These are phyloP conservation scores for Trametes sanguinea DNA, from an alignment of 768 basidiomycete genomes.

Conservation along the genomic window DNA sequence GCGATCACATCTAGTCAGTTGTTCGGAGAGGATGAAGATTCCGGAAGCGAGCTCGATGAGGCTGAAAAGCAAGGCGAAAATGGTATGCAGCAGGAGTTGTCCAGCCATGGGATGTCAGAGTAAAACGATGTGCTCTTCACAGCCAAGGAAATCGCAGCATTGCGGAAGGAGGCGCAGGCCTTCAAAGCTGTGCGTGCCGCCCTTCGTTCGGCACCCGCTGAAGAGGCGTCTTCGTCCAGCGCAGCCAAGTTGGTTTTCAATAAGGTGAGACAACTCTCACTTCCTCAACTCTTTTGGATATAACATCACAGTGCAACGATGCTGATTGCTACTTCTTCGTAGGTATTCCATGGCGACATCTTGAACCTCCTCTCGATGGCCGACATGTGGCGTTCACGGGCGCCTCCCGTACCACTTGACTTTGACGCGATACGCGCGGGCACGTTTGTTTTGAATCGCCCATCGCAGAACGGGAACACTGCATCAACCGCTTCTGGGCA, in stretches of 20 bases:
- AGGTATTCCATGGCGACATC: constrained; percentile 92
- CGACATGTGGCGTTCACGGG: constrained; percentile 95
- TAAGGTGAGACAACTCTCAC: constrained; percentile 57
- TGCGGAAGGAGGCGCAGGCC: constrained; percentile 87
- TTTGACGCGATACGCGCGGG: constrained; percentile 74
- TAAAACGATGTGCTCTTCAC: neutral
- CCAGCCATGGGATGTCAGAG: neutral
- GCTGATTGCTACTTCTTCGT: neutral
- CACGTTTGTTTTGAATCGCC: constrained; percentile 49
- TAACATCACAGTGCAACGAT: too few species aligned
- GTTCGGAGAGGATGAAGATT: constrained; percentile 91
- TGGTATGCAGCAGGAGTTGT: constrained; percentile 47
- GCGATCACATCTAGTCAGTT: constrained; percentile 60
- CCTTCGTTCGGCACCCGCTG: constrained; percentile 46
- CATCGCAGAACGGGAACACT: constrained; percentile 20
- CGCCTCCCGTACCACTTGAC: constrained; percentile 83
- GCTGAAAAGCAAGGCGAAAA: constrained; percentile 95
- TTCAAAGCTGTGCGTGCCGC: constrained; percentile 80
- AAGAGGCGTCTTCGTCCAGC: constrained; percentile 31
- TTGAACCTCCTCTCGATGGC: constrained; percentile 86
- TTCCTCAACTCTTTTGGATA: neutral
- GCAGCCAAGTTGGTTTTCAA: constrained; percentile 78
- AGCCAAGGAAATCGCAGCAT: constrained; percentile 89
- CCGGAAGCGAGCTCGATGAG: constrained; percentile 80
- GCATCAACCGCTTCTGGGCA: constrained; percentile 5